phyloP scores from a whole-genome alignment of 441 rosid genomes.

The Pelargonium australe region DNA sequence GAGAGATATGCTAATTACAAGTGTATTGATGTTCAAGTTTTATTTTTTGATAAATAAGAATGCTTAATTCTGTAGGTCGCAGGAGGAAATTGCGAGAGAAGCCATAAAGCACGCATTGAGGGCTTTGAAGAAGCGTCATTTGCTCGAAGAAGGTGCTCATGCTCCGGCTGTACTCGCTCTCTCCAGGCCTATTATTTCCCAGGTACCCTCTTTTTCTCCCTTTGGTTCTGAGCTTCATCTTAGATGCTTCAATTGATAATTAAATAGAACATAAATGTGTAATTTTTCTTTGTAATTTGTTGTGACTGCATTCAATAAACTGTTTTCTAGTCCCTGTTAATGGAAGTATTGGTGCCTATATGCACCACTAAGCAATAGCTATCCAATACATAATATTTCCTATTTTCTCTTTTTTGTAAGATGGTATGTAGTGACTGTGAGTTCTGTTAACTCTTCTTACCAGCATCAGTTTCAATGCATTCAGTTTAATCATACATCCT shows the following conservation, averaged over 20 bases:
- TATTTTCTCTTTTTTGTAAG: no score
- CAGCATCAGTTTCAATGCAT: not conserved
- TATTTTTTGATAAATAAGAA: not conserved
- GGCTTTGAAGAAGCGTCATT: conserved; percentile 77
- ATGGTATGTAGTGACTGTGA: not conserved
- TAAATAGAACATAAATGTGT: no score
- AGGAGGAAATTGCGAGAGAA: conserved; percentile 47
- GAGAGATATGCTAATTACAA: not conserved
- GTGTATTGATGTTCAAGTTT: conserved; percentile 7
- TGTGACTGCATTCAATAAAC: not conserved
- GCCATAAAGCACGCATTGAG: conserved; percentile 76
- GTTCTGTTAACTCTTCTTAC: not conserved
- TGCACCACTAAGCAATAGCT: no score
- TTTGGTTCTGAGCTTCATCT: not conserved
- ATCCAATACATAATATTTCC: not conserved
- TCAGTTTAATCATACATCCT: no score
- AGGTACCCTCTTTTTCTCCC: conserved; percentile 35
- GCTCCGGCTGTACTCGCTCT: conserved; percentile 72
- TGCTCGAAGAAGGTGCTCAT: conserved; percentile 90
- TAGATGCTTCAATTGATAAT: no score
- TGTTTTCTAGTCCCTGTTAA: not conserved
- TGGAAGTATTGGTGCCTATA: not conserved
- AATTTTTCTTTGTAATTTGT: not conserved
- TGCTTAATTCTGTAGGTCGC: conserved; percentile 42
- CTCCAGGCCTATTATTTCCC: conserved; percentile 68